A percentile compares a stretch with the other conserved stretches of the same genome.
Conservation (phyloP, 345 rosid species). For the Lagerstroemia speciosa region DNA sequence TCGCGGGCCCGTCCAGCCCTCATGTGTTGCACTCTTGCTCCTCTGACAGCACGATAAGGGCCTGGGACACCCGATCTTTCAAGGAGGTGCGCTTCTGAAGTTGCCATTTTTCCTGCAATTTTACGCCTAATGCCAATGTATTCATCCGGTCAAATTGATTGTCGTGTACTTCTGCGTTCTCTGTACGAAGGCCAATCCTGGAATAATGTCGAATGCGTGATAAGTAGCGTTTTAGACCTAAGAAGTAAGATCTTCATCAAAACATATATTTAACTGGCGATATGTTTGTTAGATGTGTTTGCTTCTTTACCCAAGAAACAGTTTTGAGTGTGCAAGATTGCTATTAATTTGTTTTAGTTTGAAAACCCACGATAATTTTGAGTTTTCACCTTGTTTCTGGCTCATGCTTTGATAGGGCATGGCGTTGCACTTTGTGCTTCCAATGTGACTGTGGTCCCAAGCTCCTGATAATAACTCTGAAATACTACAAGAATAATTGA, state of each 20-base stretch:
- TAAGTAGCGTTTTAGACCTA: not conserved
- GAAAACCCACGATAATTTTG: not conserved
- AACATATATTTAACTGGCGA: not conserved
- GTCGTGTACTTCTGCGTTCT: not conserved
- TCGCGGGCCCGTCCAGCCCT: constrained; percentile 50
- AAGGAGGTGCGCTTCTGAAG: constrained; percentile 38
- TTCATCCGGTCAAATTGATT: not conserved
- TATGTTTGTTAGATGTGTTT: not conserved
- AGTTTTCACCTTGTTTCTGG: not conserved
- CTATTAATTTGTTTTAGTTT: not conserved
- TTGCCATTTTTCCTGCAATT: not conserved
- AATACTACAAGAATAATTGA: not conserved
- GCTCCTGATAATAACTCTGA: not conserved
- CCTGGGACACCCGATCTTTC: constrained; percentile 80
- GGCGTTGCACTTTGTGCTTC: not conserved
- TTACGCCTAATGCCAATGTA: not conserved
- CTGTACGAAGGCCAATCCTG: not conserved
- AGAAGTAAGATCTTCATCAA: too few species aligned
- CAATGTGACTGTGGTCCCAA: not conserved
- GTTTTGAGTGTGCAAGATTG: not conserved
- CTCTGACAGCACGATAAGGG: constrained; percentile 76
- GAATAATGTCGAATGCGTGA: not conserved
- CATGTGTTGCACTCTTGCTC: constrained; percentile 81
- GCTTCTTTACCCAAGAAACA: not conserved
- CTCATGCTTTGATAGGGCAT: not conserved